A percentile compares a stretch with the other conserved stretches of the same genome.
Evolutionary conservation across 192 early-diverging fungal genomes (phyloP).

Genomic region (Coemansia sp.): DNA sequence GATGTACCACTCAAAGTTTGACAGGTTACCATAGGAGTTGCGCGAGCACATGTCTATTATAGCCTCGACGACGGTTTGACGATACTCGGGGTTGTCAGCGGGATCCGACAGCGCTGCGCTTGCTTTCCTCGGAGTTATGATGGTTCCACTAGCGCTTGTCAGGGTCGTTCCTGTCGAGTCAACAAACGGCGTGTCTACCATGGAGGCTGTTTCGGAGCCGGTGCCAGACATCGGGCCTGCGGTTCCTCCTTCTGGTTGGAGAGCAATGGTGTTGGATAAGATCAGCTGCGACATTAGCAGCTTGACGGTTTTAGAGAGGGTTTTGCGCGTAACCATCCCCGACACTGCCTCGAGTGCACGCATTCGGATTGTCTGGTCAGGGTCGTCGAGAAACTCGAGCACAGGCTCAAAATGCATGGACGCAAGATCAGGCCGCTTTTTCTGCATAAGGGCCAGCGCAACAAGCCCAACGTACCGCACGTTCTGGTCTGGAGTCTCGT

Average conservation of each 20-base stretch:
- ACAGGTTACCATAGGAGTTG: constrained; percentile 81
- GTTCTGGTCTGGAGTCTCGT: constrained; percentile 91
- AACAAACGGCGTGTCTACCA: constrained; percentile 4
- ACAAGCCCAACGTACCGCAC: constrained; percentile 84
- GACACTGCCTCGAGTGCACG: constrained; percentile 85
- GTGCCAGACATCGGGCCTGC: not conserved
- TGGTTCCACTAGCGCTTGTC: constrained; percentile 33
- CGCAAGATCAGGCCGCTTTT: constrained; percentile 82
- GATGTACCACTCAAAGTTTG: constrained; percentile 97
- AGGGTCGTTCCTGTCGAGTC: constrained; percentile 32
- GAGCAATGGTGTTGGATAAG: constrained; percentile 55
- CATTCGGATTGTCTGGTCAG: constrained; percentile 89
- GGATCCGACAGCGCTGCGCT: constrained; percentile 14
- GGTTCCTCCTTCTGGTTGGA: constrained; percentile 16
- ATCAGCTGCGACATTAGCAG: constrained; percentile 77
- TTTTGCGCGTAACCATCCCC: constrained; percentile 80
- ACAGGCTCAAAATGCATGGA: constrained; percentile 81
- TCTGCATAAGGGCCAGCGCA: constrained; percentile 81
- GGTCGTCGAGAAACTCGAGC: constrained; percentile 87
- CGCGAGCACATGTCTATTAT: constrained; percentile 83
- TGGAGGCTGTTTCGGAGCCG: not conserved
- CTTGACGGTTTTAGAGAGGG: constrained; percentile 81
- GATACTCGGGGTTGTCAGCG: constrained; percentile 66
- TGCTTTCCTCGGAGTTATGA: constrained; percentile 11
- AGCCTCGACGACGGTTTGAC: constrained; percentile 76